Percentiles rank a stretch among this genome's conserved stretches.
These are phyloP conservation scores for Alternaria novae-zelandiae DNA, from an alignment of 2,329 filamentous ascomycete species.

Conservation along the genomic window DNA sequence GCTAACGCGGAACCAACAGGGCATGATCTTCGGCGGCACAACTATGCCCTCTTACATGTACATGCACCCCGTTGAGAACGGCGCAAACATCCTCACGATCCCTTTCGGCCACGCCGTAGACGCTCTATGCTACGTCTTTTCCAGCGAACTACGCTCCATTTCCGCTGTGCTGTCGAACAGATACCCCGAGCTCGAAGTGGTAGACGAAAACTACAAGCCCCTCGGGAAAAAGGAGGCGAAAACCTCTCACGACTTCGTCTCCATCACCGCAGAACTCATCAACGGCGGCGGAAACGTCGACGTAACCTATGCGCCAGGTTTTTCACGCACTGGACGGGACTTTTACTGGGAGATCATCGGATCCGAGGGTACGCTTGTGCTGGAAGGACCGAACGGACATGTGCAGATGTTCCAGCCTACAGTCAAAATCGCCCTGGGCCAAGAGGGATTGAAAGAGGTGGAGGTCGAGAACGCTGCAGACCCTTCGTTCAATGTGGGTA, in stretches of 20 bases:
- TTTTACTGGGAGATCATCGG: constrained; percentile 50
- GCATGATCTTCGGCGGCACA: constrained; percentile 27
- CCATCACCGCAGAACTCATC: constrained; percentile 26
- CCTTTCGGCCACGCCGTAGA: constrained; percentile 48
- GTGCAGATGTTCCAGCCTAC: constrained; percentile 54
- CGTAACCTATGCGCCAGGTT: constrained; percentile 29
- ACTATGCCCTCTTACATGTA: constrained; percentile 50
- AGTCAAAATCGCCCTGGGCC: constrained; percentile 38
- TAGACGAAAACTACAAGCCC: constrained; percentile 27
- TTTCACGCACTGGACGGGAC: constrained; percentile 28
- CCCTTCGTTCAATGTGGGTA: constrained; percentile 60
- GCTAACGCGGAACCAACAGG: constrained; percentile 12
- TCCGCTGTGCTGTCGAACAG: constrained; percentile 34
- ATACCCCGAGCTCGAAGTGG: constrained; percentile 24
- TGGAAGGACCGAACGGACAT: constrained; percentile 37
- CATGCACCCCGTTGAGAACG: constrained; percentile 56
- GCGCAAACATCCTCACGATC: constrained; percentile 52
- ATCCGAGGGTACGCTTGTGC: constrained; percentile 42
- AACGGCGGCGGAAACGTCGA: constrained; percentile 33
- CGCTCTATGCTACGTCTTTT: constrained; percentile 38
- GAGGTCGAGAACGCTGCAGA: constrained; percentile 58
- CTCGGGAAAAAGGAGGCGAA: constrained; percentile 24
- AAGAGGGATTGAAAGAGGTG: constrained; percentile 48
- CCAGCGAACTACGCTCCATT: constrained; percentile 33
- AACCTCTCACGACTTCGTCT: constrained; percentile 38